These are phyloP conservation scores for Teunomyces atbi DNA, from an alignment of 805 yeast genomes.

Conservation along the genomic window DNA sequence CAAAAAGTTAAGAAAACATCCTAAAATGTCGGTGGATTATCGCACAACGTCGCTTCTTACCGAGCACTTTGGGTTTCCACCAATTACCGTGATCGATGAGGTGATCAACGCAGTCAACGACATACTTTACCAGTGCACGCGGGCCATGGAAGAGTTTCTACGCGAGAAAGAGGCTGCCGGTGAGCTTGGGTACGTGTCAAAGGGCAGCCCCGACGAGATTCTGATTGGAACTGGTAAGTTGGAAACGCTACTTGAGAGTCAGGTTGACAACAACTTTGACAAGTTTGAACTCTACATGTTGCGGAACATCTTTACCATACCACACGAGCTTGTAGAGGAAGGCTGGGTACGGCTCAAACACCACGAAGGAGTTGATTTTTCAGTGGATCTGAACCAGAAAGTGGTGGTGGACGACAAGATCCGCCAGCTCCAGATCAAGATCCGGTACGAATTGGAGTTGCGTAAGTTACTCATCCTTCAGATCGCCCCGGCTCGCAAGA, in stretches of 20 bases:
- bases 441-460: constrained; percentile 44
- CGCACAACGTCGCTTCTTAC: constrained; percentile 53
- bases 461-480: constrained; percentile 41
- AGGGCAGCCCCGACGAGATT: constrained; percentile 47
- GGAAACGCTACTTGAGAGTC: constrained; percentile 70
- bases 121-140: constrained; percentile 76
- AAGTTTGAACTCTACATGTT: constrained; percentile 79
- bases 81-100: constrained; percentile 79
- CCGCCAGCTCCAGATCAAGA: constrained; percentile 31
- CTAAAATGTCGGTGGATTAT: constrained; percentile 19
- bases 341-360: constrained; percentile 72
- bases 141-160: constrained; percentile 70
- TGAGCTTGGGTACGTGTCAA: constrained; percentile 12
- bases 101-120: constrained; percentile 85
- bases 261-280: constrained; percentile 81
- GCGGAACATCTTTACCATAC: constrained; percentile 72
- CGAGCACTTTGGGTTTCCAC: constrained; percentile 85
- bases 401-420: constrained; percentile 29
- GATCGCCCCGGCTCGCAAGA: constrained; percentile 34
- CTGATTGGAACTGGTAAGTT: constrained; percentile 76
- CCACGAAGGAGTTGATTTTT: constrained; percentile 52
- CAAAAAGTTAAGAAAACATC: not conserved
- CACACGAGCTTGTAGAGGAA: constrained; percentile 56
- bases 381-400: constrained; percentile 4
- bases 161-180: constrained; percentile 22